Evolutionary conservation across 768 basidiomycete genomes (phyloP).

Genomic region (Boletus rex-veris): DNA sequence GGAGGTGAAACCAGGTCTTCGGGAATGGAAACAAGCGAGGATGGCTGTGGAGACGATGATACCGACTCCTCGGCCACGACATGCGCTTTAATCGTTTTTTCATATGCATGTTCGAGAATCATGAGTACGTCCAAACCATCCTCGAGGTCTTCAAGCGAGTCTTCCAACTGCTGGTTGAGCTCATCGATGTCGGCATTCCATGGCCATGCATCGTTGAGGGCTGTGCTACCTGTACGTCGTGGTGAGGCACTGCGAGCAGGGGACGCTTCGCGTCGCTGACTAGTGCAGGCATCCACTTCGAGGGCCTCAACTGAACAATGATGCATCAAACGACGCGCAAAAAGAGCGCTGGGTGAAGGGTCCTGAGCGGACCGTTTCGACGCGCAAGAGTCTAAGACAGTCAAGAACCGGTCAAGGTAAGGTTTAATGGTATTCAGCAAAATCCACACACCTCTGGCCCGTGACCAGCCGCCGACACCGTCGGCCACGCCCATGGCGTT

Average conservation of each 20-base stretch:
- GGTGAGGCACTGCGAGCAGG: conserved; percentile 44
- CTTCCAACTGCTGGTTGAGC: conserved; percentile 40
- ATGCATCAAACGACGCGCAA: conserved; percentile 83
- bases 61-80: conserved; percentile 34
- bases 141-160: conserved; percentile 56
- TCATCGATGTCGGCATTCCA: conserved; percentile 37
- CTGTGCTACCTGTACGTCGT: conserved; percentile 33
- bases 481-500: conserved; percentile 94
- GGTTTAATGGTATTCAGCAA: conserved; percentile 3
- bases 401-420: conserved; percentile 2
- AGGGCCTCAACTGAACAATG: conserved; percentile 62
- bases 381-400: conserved; percentile 14
- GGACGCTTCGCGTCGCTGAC: conserved; percentile 29
- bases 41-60: conserved; percentile 2
- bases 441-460: conserved; percentile 37
- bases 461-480: conserved; percentile 91
- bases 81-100: conserved; percentile 61
- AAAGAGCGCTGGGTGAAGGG: conserved; percentile 50
- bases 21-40: conserved; percentile 21
- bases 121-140: conserved; percentile 69
- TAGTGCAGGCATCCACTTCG: conserved; percentile 7
- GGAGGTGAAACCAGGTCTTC: conserved; percentile 13
- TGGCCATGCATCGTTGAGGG: conserved; percentile 27
- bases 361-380: conserved; percentile 35
- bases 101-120: conserved; percentile 68